Evolutionary conservation across 2,329 filamentous ascomycete genomes (phyloP).

Genomic region (Xylaria sp.): DNA sequence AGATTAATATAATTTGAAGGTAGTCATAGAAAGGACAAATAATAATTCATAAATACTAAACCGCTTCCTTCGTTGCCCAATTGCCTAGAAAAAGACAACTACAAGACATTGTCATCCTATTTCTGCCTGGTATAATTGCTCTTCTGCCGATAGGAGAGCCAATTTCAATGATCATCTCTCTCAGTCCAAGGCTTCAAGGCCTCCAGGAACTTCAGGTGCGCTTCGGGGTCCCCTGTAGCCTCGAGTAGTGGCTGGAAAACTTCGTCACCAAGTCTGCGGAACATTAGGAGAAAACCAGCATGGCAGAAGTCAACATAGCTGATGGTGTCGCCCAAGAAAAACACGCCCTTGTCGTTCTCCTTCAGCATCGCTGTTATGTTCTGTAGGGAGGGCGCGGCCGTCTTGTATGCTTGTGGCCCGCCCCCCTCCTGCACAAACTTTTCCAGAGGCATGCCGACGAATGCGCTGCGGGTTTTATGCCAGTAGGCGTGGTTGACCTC

Average conservation of each 20-base stretch:
- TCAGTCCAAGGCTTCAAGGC: constrained; percentile 56
- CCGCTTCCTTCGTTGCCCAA: background rate
- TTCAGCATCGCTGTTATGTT: constrained; percentile 60
- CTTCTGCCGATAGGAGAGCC: background rate
- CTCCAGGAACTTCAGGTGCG: constrained; percentile 56
- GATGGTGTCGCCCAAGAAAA: constrained; percentile 67
- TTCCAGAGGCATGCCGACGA: constrained; percentile 64
- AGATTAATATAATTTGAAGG: background rate
- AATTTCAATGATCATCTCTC: constrained; percentile 52
- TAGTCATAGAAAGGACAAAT: background rate
- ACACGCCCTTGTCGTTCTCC: constrained; percentile 68
- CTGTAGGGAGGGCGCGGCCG: constrained; percentile 52
- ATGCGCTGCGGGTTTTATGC: constrained; percentile 59
- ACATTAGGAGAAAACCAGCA: constrained; percentile 56
- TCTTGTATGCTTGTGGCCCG: constrained; percentile 61
- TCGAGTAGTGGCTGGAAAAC: constrained; percentile 52
- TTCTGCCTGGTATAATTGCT: background rate
- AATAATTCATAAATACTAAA: background rate
- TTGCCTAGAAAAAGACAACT: background rate
- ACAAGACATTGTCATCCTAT: background rate
- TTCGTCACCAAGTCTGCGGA: constrained; percentile 51
- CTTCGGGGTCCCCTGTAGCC: constrained; percentile 52
- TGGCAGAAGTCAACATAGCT: constrained; percentile 70
- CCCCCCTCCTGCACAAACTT: constrained; percentile 60
- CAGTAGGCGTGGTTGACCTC: constrained; percentile 66